Base-by-base conservation (phyloP, 106 monocot genomes). In the Allium cepa region DNA sequence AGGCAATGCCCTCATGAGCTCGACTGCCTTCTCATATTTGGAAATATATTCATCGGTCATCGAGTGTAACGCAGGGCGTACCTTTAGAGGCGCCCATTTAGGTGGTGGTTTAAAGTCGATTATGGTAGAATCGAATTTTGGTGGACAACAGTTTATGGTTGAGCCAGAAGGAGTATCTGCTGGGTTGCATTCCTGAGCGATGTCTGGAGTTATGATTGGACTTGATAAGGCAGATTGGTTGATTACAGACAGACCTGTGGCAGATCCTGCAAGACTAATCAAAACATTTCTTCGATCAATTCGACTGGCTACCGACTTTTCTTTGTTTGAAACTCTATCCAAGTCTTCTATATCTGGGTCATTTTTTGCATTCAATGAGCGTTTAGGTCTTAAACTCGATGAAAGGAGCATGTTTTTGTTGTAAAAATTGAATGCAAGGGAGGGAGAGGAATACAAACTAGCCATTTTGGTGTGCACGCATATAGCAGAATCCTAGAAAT, bases 1-100 rank as follows among this genome's bases (percentile, higher is more conserved):
- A 18, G 67, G 68, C 11, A 81, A 56, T 5, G 53, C 56, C n/a
- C 56, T 69, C 68, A 69, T 69, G 1, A 69, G 68, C 53, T 45
- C 53, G 2, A 69, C 56, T 12, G 68, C 68, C 45, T 46, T 69
- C 10, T 36, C 12, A 9, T 69, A 69, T 16, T 69, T 69, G 7
- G 53, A 28, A 5, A 45, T 10, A 14, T 69, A 67, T 13, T 51
- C 50, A 14, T 17, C 22, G 8, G 18, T 26, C 2, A 13, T 49
- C 5, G 53, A 27, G 52, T 67, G 67, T n/a, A 50, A 47, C 2
- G 49, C 10, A 49, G 17, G 67, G 12, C 52, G 67, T 6, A 53
- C 11, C 28, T 52, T 26, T 16, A 67, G 26, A 12, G 67, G 50
- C 5, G 67, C 13, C 13, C 26, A 3, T 2, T 22, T 8, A 4